Base-by-base conservation (phyloP, 805 yeast species). In the Kodamaea kakaduensis region DNA sequence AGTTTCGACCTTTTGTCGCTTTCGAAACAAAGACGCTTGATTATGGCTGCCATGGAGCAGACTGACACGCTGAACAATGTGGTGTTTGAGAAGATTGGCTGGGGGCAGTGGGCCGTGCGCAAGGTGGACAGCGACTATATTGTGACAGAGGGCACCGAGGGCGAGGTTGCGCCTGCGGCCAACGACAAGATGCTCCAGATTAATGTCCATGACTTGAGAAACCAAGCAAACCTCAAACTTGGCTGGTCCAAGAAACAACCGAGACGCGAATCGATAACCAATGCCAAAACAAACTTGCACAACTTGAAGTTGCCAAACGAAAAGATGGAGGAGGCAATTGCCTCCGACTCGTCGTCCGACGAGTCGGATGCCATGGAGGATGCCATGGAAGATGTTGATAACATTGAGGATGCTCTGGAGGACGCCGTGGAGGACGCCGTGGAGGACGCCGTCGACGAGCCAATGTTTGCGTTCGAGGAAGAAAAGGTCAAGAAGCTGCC, bases 31-130 rank as follows among this genome's bases (percentile, higher is more conserved):
- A 73, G 97, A 52, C 70, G 97, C 41, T 71, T 89, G 38, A 89
- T 89, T 19, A 89, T 89, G 81, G 78, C 88, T 9, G 93, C 89
- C 25, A 73, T 89, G 61, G 96, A 87, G 48, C 73, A 76, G 44
- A 83, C 84, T 7, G 85, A 78, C 49, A 46, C 69, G 1, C 65
- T 58, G 26, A 80, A 76, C 37, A 71, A 73, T 39, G 80, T 84
- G 27, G 75, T 82, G 10, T 89, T 89, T 61, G 95, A 87, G 52
- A 89, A 89, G 61, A 87, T 89, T 20, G 96, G 97, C 15, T 89
- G 97, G 97, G 97, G 97, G 41, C 94, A 89, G 57, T 89, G 97
- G 97, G 84, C 84, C 16, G 94, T 89, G 3, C 72, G 78, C 48
- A 62, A 66, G 32, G 76, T 50, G 48, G 71, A 58, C 54, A 70